Base-by-base conservation (phyloP, 2,329 filamentous ascomycete genomes). In the Chrysosporium keratinophilum region DNA sequence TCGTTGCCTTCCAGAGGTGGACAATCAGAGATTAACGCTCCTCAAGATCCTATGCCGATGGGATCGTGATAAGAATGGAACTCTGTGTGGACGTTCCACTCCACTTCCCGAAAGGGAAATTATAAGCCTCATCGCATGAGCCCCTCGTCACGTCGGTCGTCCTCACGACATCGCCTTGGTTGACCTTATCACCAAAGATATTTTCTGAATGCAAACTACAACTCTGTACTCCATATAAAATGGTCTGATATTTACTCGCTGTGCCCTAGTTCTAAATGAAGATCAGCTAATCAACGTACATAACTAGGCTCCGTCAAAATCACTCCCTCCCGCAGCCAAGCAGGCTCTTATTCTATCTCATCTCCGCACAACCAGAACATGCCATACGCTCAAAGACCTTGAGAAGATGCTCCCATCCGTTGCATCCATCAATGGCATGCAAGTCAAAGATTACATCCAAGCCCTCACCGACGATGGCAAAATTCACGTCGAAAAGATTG, bases 401-500 rank as follows among this genome's bases (percentile, higher is more conserved):
- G 82, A 85, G 66, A 85, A 84, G 65, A 70, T 71, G 6, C 70
- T 86, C 23, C 81, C 80, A 1, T 71, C 75, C 1, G 75, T 83
- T 44, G 80, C 79, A 5, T 79, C 78, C 9, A 81, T 85, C 70
- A 82, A 80, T 60, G 73, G 76, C 58, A 83, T 85, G 76, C 79
- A 82, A 63, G 79, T 83, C 44, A 84, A 83, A 66, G 83, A 85
- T 61, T 83, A 81, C 62, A 70, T 85, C 15, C 80, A 83, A 64
- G 71, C 75, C 3, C 74, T 85, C 17, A 70, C 73, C 7, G 80
- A 84, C 61, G 83, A 85, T 54, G 74, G 73, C 61, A 75, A 77
- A 60, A 77, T 85, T 57, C 76, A 76, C 15, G 78, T 83, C 28
- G 82, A 85, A 69, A 85, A 85, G 66, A 85, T 86, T 61, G 83